These are phyloP conservation scores for Trametes gibbosa DNA, from an alignment of 768 basidiomycete genomes.

Conservation along the genomic window DNA sequence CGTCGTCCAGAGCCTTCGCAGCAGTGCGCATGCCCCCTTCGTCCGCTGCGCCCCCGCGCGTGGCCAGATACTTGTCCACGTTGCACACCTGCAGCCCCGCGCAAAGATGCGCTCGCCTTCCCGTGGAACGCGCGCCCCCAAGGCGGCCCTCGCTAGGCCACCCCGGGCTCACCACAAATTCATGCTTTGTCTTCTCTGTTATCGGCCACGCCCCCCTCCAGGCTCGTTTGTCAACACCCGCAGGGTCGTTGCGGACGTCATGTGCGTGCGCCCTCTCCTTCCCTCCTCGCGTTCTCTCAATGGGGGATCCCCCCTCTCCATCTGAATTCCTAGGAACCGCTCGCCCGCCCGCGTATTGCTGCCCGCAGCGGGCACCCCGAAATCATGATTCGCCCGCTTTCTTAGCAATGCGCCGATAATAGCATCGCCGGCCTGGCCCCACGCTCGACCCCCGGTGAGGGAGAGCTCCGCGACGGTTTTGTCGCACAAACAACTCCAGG, in stretches of 20 bases:
- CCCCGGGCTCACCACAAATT: not conserved
- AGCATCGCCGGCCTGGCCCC: not conserved
- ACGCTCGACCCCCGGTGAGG: not conserved
- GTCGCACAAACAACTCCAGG: not conserved
- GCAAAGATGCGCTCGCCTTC: not conserved
- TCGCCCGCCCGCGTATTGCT: not conserved
- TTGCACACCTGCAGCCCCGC: conserved; percentile 1
- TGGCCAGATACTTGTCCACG: conserved; percentile 4
- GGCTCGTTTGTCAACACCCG: not conserved
- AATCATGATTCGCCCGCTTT: not conserved
- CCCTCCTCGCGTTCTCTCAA: not conserved
- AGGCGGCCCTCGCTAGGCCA: too few relatives aligned
- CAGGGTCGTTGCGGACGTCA: conserved; percentile 7
- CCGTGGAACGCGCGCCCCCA: not conserved
- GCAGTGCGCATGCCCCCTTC: not conserved
- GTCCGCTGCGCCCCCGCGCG: not conserved
- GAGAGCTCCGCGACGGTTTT: not conserved
- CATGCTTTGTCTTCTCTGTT: not conserved
- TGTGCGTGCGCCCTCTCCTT: conserved; percentile 1
- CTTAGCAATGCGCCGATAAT: not conserved
- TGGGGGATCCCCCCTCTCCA: not conserved
- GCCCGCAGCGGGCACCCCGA: too few relatives aligned
- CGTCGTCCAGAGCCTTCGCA: not conserved
- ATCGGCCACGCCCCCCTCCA: not conserved
- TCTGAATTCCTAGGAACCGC: not conserved